Base-by-base conservation (phyloP, 129 eudicot genomes). In the Logfia minima region DNA sequence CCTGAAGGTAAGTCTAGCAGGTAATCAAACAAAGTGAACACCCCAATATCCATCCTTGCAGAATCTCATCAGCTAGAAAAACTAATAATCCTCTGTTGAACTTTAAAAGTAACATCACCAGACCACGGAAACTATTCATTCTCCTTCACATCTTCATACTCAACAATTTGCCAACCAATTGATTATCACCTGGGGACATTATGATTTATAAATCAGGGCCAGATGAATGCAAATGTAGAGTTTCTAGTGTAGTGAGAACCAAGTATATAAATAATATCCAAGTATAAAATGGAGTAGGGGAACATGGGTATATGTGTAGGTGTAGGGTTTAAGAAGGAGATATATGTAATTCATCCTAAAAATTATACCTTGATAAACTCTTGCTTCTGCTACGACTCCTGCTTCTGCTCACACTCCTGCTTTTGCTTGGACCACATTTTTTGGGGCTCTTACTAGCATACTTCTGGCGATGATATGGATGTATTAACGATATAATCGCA, bases 371-470 rank as follows among this genome's bases (percentile, higher is more conserved):
- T 37, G 90, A 92, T 52, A 77, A 59, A 70, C 96, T 92, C 83
- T 73, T 75, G 96, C 96, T 90, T 68, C 87, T 76, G 79, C 83
- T 85, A 23, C 41, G 83, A n/a, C n/a, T n/a, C n/a, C n/a, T n/a
- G n/a, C n/a, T n/a, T n/a, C n/a, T n/a, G n/a, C n/a, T n/a, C n/a
- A n/a, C n/a, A 74, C 92, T 87, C 83, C 75, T 78, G 80, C 89
- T 87, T 61, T 75, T 79, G 79, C 90, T 90, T 3, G 72, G 51
- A 60, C 85, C 83, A 78, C 72, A 82, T 80, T 55, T 89, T 76
- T 79, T 92, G 0, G 92, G 98, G 79, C 96, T 92, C 79, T 81
- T 86, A 69, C 93, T 87, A 9, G 29, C 83, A 74, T 61, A 73
- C 82, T 92, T 92, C 83, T 77, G 78, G 34, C 77, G 92, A 90